Conservation (phyloP, 2,329 filamentous ascomycete genomes). For the Didymella lethalis region DNA sequence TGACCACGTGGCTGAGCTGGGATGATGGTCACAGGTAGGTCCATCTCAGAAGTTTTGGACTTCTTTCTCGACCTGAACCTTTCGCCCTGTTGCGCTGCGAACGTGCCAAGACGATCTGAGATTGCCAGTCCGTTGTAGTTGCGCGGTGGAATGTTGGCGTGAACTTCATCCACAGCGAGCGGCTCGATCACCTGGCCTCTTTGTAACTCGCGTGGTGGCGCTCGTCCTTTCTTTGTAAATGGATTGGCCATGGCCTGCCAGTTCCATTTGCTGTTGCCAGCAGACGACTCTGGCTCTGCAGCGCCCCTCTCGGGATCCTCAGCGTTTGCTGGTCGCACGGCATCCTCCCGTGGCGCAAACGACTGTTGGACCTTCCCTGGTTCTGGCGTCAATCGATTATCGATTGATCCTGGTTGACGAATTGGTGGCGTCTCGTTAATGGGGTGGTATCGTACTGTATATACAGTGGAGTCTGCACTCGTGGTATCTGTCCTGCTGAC, state of each 20-base stretch:
- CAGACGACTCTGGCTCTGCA: conserved; percentile 20
- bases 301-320: conserved; percentile 45
- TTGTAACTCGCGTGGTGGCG: conserved; percentile 67
- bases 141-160: conserved; percentile 50
- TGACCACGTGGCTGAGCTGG: conserved; percentile 65
- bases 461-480: conserved; percentile 69
- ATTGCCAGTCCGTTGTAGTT: conserved; percentile 56
- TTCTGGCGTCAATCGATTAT: conserved; percentile 25
- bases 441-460: conserved; percentile 68
- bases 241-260: conserved; percentile 64
- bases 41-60: conserved; percentile 46
- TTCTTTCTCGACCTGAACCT: conserved; percentile 52
- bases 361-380: conserved; percentile 15
- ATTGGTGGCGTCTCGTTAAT: conserved; percentile 54
- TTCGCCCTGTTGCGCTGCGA: conserved; percentile 60
- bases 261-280: conserved; percentile 41
- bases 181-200: conserved; percentile 62
- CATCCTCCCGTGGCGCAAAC: conserved; percentile 8
- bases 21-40: conserved; percentile 67
- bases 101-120: conserved; percentile 56
- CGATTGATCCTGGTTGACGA: conserved; percentile 26
- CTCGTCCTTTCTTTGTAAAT: conserved; percentile 65
- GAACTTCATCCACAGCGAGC: conserved; percentile 45
- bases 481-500: conserved; percentile 68
- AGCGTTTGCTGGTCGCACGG: conserved; percentile 21